phyloP scores from a whole-genome alignment of 2,329 filamentous ascomycete species.

The Diaporthe aspalathi region DNA sequence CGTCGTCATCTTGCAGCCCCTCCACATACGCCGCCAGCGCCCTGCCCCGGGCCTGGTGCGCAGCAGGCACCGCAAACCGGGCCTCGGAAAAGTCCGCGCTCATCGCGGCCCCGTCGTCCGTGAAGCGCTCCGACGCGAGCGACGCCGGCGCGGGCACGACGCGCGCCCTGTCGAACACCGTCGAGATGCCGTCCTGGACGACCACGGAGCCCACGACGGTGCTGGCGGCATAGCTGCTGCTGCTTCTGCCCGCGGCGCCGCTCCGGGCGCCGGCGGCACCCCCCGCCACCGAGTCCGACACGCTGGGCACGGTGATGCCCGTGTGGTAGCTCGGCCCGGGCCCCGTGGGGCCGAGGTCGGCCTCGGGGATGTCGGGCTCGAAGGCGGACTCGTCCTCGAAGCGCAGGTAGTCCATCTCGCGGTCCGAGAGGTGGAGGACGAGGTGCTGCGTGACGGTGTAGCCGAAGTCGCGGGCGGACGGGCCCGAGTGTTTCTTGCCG shows the following conservation, averaged over 20 bases:
- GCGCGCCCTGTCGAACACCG: conserved; percentile 47
- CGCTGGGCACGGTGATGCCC: conserved; percentile 51
- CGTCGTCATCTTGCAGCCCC: background rate
- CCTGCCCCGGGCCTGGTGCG: conserved; percentile 42
- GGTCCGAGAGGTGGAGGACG: conserved; percentile 63
- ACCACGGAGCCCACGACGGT: conserved; percentile 50
- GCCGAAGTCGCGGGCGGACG: conserved; percentile 45
- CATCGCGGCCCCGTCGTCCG: conserved; percentile 46
- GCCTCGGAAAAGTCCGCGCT: conserved; percentile 47
- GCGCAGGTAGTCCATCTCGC: conserved; percentile 72
- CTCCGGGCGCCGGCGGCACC: conserved; percentile 37
- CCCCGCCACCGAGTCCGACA: conserved; percentile 42
- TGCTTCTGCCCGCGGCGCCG: too few species aligned
- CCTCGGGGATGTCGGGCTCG: conserved; percentile 53
- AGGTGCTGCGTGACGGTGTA: conserved; percentile 56
- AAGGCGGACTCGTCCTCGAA: conserved; percentile 54
- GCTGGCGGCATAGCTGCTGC: conserved; percentile 49
- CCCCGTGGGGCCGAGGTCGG: conserved; percentile 58
- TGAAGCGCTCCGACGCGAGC: conserved; percentile 52
- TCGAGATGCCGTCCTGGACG: conserved; percentile 55
- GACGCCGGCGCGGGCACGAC: conserved; percentile 51
- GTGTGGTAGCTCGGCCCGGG: conserved; percentile 62
- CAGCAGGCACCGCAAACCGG: conserved; percentile 45
- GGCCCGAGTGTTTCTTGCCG: conserved; percentile 42
- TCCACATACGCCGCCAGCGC: conserved; percentile 41